phyloP scores from a whole-genome alignment of 176 grass and related monocot species.

The Dactylis glomerata region DNA sequence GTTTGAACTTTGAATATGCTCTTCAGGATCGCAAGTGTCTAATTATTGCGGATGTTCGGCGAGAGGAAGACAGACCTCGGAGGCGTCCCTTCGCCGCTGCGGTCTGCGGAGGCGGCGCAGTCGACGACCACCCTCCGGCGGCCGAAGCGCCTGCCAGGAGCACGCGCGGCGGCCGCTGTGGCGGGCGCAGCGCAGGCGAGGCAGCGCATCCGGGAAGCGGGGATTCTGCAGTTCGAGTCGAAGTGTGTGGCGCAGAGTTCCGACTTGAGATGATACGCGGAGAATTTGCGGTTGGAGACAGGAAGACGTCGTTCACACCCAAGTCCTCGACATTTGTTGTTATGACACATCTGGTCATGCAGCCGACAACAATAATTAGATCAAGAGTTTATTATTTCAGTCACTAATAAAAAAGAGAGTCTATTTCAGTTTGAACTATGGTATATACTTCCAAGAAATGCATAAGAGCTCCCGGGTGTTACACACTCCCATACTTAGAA shows the following conservation, averaged over 20 bases:
- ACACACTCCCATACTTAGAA: too few species aligned
- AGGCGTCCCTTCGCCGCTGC: constrained; percentile 27
- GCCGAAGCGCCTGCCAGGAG: constrained; percentile 22
- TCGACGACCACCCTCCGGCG: constrained; percentile 38
- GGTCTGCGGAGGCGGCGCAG: constrained; percentile 26
- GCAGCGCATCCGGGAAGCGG: constrained; percentile 32
- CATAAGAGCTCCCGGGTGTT: too few species aligned
- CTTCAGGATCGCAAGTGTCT: not conserved
- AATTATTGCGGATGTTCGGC: not conserved
- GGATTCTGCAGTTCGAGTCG: not conserved
- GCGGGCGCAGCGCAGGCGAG: constrained; percentile 31
- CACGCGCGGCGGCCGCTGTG: constrained; percentile 1
- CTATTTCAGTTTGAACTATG: not conserved
- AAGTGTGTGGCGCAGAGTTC: constrained; percentile 10
- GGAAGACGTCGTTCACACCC: not conserved
- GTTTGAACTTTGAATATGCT: not conserved
- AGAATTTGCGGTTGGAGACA: not conserved
- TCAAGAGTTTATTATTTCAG: too few species aligned
- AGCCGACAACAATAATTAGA: not conserved
- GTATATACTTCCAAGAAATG: too few species aligned
- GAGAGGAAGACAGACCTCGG: constrained; percentile 12
- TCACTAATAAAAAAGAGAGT: not conserved
- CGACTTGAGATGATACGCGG: not conserved
- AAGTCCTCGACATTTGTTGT: not conserved
- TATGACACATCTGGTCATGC: not conserved